Evolutionary conservation across 441 rosid species (phyloP), one percentile per base, ranked within the genome.

Genomic region (Arabidopsis lyrata): DNA sequence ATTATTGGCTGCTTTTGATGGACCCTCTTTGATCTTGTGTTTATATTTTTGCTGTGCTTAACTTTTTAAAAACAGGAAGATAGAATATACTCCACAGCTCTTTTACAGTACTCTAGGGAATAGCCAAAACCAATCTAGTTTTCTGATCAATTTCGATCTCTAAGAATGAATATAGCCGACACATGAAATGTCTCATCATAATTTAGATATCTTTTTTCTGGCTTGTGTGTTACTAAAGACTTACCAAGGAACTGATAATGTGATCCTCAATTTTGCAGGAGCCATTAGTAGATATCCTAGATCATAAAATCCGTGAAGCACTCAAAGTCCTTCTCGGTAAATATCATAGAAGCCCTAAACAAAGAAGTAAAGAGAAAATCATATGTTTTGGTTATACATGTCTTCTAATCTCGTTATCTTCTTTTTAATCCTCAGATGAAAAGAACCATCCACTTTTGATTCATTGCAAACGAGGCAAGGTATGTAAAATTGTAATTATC

Each of bases 401-500:
- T 68, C 42, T 56, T n/a, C 38, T 70, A 27, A 76, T 58, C 55
- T 54, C 13, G 3, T 24, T 10, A 36, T 36, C 35, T 52, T 38
- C 5, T 52, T 39, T 56, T 27, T 10, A 67, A 66, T 58, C 62
- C 18, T 57, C 78, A 88, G 93, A 88, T 78, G 87, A 81, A 67
- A 85, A 84, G 81, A 88, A 86, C 67, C 93, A 88, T 66, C 93
- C 93, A 2, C 73, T 88, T 77, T 59, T 88, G 63, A 86, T 88
- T 75, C 93, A 88, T 77, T 88, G 93, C 71, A 88, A 88, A 36
- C 78, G 93, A 50, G 93, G 93, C 75, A 88, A 88, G 91, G 93
- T 88, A 75, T 48, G 83, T 53, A 32, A 31, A 16, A 18, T 2
- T 13, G 7, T 38, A 8, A 59, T 7, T 60, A 59, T 24, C 11